Base-by-base conservation (phyloP, 345 rosid genomes). In the Gossypium rotundifolium region DNA sequence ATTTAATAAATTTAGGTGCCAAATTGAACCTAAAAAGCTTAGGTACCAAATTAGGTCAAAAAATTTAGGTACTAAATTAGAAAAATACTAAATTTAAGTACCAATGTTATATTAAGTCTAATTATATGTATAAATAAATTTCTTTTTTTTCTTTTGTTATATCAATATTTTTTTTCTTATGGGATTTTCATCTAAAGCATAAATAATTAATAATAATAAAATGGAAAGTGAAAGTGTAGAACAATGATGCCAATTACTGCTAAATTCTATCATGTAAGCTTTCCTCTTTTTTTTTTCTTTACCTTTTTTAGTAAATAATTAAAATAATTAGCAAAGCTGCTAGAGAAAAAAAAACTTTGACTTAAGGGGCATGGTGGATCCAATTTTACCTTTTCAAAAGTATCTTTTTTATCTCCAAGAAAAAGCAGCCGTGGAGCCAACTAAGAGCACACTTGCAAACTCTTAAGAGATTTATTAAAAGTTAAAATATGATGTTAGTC, bases 301-400 rank as follows among this genome's bases (percentile, higher is more conserved):
- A 1, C 40, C 1, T 33, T 33, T 33, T 33, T 33, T 33, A 6
- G 40, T 33, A 33, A 33, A 33, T 33, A 33, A 33, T 33, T 33
- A 33, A 4, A 33, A 33, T 33, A 33, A 33, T 33, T 33, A 33
- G 40, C 7, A 16, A 54, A 29, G 45, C 16, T 57, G n/a, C 40
- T 65, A 33, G 40, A 33, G 40, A 33, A 33, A 33, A 33, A 44
- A 75, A 20, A 18, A 25, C 76, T 29, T 45, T 72, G 69, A 71
- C 23, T 49, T 51, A 48, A 33, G 25, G 62, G 40, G 46, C 45
- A 16, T 61, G 38, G 18, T 70, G 77, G 62, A 79, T 72, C 65
- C 64, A 11, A 72, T 46, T 62, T 6, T 42, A 57, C 49, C 78
- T 44, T 74, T 78, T 58, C 38, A 20, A 49, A 72, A 45, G 61